Conservation (phyloP, 345 rosid species). For the Trapa incisa region DNA sequence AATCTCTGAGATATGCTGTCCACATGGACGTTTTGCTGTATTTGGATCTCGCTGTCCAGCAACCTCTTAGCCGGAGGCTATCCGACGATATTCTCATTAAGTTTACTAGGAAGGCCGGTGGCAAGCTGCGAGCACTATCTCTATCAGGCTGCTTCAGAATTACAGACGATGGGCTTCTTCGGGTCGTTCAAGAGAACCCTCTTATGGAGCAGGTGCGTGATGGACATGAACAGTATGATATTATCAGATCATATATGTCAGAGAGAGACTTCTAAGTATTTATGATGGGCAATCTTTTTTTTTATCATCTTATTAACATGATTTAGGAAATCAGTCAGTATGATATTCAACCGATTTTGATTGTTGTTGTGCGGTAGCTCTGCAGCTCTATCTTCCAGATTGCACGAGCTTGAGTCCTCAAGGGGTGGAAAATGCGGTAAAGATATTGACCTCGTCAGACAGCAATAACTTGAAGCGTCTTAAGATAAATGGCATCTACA, state of each 20-base stretch:
- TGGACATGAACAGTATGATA: not conserved
- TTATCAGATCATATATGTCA: not conserved
- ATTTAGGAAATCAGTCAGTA: too few relatives aligned
- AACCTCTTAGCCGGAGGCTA: slow-evolving; percentile 32
- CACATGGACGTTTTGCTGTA: slow-evolving; percentile 37
- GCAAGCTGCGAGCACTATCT: slow-evolving; percentile 33
- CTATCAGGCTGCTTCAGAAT: slow-evolving; percentile 34
- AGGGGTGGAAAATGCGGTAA: slow-evolving; percentile 51
- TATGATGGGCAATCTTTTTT: too few relatives aligned
- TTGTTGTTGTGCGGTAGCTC: too few relatives aligned
- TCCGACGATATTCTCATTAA: slow-evolving; percentile 33
- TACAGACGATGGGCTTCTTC: slow-evolving; percentile 50
- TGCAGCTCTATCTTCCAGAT: slow-evolving; percentile 47
- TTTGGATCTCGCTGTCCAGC: slow-evolving; percentile 34
- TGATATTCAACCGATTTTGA: too few relatives aligned
- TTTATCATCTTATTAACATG: too few relatives aligned
- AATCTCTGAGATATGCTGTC: slow-evolving; percentile 35
- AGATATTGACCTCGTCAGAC: slow-evolving; percentile 22
- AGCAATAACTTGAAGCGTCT: slow-evolving; percentile 22
- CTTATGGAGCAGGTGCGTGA: slow-evolving; percentile 40
- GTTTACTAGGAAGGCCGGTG: slow-evolving; percentile 37
- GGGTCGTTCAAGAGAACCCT: slow-evolving; percentile 41
- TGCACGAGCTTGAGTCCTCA: slow-evolving; percentile 56
- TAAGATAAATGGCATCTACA: slow-evolving; percentile 37
- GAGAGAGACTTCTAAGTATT: not conserved